Evolutionary conservation across 2,329 filamentous ascomycete genomes (phyloP), one percentile per base, ranked within the genome.

Genomic region (Clarireedia monteithiana): DNA sequence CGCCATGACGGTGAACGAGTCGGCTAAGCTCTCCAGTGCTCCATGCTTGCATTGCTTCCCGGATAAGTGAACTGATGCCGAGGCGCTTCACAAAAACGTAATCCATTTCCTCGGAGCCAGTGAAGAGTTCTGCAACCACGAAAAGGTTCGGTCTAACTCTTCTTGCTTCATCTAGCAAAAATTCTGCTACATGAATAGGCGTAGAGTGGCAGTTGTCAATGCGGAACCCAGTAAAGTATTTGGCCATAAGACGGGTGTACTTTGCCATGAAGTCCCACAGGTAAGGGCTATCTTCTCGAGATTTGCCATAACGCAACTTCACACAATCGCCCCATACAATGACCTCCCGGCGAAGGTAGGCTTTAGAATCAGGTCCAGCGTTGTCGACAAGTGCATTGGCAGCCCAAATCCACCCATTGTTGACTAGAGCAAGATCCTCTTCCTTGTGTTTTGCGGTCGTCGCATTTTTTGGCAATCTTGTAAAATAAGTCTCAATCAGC

Each of bases 241-340:
- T 96, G 56, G 95, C 94, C 79, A 99, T 85, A 68, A 94, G 80
- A 39, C 86, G 84, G 4, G 91, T 95, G 69, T 99, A 99, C 64
- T 87, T 84, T 39, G 88, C 89, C 91, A 99, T 99, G 69, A 89
- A 89, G 7, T 96, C 84, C 94, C 94, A 99, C 7, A 99, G 76
- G 75, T 84, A 99, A 0, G 94, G 92, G 65, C 86, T 97, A 69
- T 97, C 94, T 53, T 91, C 74, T 0, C 86, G 88, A 0, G 83
- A 78, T 26, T 76, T 79, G 36, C 94, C 94, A 68, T 97, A 99
- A 17, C 94, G 85, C 53, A 99, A 79, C 75, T 99, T 99, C 60
- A 97, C 94, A 69, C 95, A 99, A 69, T 99, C 94, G 14, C 92
- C 91, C 94, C 94, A 99, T 30, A 96, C 88, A 63, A 99, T 97